These are phyloP conservation scores for Mycena amicta DNA, from an alignment of 768 basidiomycete genomes.

Conservation along the genomic window DNA sequence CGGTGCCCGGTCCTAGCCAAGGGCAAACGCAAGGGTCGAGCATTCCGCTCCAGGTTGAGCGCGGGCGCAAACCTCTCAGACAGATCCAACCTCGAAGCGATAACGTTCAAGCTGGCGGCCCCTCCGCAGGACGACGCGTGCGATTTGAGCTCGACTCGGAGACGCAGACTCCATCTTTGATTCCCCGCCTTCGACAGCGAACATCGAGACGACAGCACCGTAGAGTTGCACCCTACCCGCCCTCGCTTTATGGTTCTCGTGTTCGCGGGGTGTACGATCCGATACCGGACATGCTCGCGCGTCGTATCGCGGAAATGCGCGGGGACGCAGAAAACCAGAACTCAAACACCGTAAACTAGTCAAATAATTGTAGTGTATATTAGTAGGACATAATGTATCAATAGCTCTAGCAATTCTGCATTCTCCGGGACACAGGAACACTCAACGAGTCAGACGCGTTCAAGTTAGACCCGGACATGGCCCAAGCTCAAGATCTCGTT, in stretches of 20 bases:
- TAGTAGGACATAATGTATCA: too few species aligned
- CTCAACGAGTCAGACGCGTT: too few species aligned
- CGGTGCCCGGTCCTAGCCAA: background rate
- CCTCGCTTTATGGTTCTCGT: background rate
- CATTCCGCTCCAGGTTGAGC: background rate
- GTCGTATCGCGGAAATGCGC: background rate
- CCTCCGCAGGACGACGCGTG: background rate
- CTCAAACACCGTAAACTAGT: too few species aligned
- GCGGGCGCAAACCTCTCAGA: background rate
- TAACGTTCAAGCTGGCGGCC: background rate
- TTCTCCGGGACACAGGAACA: too few species aligned
- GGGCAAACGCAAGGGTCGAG: background rate
- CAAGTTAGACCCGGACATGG: too few species aligned
- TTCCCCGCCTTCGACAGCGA: background rate
- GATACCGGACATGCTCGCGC: background rate
- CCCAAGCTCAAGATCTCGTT: too few species aligned
- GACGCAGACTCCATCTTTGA: background rate
- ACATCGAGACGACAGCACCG: background rate
- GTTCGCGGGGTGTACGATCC: background rate
- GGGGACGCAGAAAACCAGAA: too few species aligned
- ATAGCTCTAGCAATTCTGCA: too few species aligned
- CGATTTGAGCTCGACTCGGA: background rate
- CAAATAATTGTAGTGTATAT: too few species aligned
- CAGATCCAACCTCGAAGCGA: background rate
- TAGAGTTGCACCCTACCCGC: background rate